Evolutionary conservation across 306 rosid species (phyloP).

Genomic region (Hippophae rhamnoides): DNA sequence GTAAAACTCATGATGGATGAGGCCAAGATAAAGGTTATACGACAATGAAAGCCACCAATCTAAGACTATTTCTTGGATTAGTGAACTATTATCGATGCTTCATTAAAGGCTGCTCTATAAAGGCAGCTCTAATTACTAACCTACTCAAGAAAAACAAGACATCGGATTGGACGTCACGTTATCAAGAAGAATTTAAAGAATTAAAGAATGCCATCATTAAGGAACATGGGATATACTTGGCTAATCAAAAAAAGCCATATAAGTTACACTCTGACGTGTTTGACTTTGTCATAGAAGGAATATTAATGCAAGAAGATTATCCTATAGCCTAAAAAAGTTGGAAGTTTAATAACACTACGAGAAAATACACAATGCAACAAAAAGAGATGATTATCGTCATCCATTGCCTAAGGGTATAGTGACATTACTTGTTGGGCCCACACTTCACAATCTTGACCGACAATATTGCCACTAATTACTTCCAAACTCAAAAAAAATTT

Average conservation of each 20-base stretch:
- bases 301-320: background rate
- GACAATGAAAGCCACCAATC: too few species aligned
- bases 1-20: background rate
- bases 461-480: too few species aligned
- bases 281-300: background rate
- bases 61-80: background rate
- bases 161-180: background rate
- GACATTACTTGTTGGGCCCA: too few species aligned
- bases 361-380: background rate
- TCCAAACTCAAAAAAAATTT: background rate
- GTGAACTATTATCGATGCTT: background rate
- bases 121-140: background rate
- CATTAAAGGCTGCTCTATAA: background rate
- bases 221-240: background rate
- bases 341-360: background rate
- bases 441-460: too few species aligned
- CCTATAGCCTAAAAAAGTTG: background rate
- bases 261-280: background rate
- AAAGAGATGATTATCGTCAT: background rate
- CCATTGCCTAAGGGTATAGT: background rate
- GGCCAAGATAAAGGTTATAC: too few species aligned
- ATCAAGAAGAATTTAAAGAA: background rate
- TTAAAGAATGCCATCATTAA: background rate
- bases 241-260: background rate
- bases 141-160: background rate